Conservation (phyloP, 2,329 filamentous ascomycete genomes). For the Taxawa tesnikishii region DNA sequence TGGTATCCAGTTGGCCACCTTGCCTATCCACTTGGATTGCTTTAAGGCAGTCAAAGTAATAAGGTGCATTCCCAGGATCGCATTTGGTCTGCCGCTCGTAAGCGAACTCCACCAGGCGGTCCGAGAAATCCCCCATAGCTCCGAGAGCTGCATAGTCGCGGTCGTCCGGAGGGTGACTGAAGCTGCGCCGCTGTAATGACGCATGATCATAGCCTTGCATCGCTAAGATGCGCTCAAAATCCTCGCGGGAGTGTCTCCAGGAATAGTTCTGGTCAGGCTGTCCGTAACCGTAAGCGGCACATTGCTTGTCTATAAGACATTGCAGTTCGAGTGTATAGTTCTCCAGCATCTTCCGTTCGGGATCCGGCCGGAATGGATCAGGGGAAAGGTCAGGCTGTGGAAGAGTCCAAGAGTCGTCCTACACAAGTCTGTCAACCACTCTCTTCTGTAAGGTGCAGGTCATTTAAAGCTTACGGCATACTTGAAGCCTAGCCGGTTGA, state of each 20-base stretch:
- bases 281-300: slow-evolving; percentile 6
- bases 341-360: slow-evolving; percentile 37
- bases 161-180: too few species aligned
- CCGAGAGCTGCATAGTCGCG: slow-evolving; percentile 51
- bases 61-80: slow-evolving; percentile 42
- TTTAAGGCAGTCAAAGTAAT: slow-evolving; percentile 56
- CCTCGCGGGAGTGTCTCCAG: slow-evolving; percentile 18
- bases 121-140: slow-evolving; percentile 48
- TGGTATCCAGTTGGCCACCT: slow-evolving; percentile 44
- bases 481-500: slow-evolving; percentile 47
- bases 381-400: slow-evolving; percentile 13
- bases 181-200: slow-evolving; percentile 10
- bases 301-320: slow-evolving; percentile 33
- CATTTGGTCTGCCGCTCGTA: slow-evolving; percentile 47
- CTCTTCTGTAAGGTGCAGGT: slow-evolving; percentile 1
- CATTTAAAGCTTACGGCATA: slow-evolving; percentile 14
- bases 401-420: slow-evolving; percentile 15
- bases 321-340: slow-evolving; percentile 47
- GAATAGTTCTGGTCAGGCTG: slow-evolving; percentile 16
- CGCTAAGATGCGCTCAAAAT: slow-evolving; percentile 20
- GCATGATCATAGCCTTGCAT: slow-evolving; percentile 21
- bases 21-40: slow-evolving; percentile 43
- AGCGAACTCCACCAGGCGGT: slow-evolving; percentile 48
- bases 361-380: slow-evolving; percentile 12
- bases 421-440: not conserved